Percentiles rank a stretch among this genome's conserved stretches.
Conservation (phyloP, 176 grass and related monocot species). For the Neostapfia colusana region DNA sequence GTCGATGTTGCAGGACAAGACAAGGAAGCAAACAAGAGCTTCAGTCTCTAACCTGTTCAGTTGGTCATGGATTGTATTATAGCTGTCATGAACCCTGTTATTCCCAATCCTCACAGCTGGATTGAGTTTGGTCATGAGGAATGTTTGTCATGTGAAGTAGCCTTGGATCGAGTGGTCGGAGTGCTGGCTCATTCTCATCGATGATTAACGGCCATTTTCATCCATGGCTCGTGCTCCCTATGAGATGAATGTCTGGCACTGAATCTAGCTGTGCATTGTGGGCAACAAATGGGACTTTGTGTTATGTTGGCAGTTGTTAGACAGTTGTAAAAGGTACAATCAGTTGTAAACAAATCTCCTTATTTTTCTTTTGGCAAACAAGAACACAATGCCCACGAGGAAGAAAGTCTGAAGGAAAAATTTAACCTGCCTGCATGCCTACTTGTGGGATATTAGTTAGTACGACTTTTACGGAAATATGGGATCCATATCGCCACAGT, state of each 20-base stretch:
- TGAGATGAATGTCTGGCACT: slow-evolving; percentile 8
- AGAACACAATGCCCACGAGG: no score
- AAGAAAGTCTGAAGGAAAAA: no score
- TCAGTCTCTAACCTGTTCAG: slow-evolving; percentile 47
- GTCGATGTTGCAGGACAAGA: slow-evolving; percentile 31
- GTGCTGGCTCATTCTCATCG: background rate
- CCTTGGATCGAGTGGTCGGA: background rate
- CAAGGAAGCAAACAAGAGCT: slow-evolving; percentile 37
- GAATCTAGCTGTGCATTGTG: slow-evolving; percentile 20
- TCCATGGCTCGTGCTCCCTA: no score
- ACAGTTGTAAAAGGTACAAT: background rate
- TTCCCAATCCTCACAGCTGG: slow-evolving; percentile 48
- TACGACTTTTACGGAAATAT: no score
- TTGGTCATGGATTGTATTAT: background rate
- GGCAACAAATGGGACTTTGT: no score
- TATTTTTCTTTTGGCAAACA: no score
- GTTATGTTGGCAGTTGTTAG: slow-evolving; percentile 17
- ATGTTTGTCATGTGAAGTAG: slow-evolving; percentile 31
- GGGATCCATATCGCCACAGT: no score
- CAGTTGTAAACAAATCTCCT: background rate
- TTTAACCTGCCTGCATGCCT: no score
- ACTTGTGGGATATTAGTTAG: no score
- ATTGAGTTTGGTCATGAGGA: slow-evolving; percentile 25
- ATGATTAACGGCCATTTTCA: no score
- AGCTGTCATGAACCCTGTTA: slow-evolving; percentile 35